Percentiles rank a stretch among this genome's conserved stretches.
phyloP scores from a whole-genome alignment of 106 monocot genomes.

The Gastrodia elata region DNA sequence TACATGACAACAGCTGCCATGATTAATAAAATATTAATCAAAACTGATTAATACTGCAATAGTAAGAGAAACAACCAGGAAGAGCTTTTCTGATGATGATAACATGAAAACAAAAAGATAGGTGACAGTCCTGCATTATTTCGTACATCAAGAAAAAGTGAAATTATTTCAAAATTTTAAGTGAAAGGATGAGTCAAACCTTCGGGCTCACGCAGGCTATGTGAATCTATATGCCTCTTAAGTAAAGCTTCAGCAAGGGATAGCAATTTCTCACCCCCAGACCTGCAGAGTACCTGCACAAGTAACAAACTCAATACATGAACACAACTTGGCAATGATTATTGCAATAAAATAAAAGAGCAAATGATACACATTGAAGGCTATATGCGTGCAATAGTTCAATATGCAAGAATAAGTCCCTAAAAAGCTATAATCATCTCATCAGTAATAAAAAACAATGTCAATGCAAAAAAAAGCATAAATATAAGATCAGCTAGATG shows the following conservation, averaged over 20 bases:
- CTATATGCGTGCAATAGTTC: neutral
- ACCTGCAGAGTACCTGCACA: conserved; percentile 57
- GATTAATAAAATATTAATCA: neutral
- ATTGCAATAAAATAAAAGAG: neutral
- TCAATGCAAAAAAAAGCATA: neutral
- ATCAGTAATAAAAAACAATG: neutral
- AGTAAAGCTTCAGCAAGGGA: conserved; percentile 79
- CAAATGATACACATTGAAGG: neutral
- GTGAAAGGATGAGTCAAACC: conserved; percentile 37
- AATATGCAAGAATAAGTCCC: neutral
- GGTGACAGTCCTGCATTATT: neutral
- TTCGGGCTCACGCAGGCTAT: conserved; percentile 90
- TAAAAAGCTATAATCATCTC: neutral
- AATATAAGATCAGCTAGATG: neutral
- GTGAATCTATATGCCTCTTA: conserved; percentile 66
- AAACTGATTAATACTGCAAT: neutral
- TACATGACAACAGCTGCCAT: conserved; percentile 72
- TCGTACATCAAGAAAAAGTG: neutral
- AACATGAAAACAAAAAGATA: neutral
- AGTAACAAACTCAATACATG: conserved; percentile 6
- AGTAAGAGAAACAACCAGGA: neutral
- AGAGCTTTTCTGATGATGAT: neutral
- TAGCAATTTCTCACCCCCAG: conserved; percentile 68
- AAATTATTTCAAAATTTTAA: no score
- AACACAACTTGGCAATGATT: neutral